Evolutionary conservation across 768 basidiomycete genomes (phyloP).

Genomic region (Amanita exitialis): DNA sequence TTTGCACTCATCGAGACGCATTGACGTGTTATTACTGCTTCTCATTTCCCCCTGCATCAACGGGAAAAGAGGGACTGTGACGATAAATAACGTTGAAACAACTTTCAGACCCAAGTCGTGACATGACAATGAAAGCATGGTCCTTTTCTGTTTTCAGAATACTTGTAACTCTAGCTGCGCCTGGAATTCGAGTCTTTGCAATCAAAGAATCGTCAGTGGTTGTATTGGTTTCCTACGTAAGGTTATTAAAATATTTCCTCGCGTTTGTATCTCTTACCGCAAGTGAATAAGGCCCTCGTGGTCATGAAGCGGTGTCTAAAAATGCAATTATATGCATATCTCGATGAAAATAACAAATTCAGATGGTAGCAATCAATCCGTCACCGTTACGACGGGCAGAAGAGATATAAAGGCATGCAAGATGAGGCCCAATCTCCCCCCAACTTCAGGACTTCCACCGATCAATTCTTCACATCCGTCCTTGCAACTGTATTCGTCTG

Average conservation of each 20-base stretch:
- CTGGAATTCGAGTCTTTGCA: too few species aligned
- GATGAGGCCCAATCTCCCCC: neutral
- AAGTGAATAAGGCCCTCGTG: neutral
- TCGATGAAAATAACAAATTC: neutral
- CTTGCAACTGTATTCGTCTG: neutral
- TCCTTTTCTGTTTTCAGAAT: too few species aligned
- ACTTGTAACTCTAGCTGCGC: too few species aligned
- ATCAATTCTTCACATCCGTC: neutral
- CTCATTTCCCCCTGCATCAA: neutral
- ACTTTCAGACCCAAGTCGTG: too few species aligned
- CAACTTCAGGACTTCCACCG: neutral
- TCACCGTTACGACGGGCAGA: neutral
- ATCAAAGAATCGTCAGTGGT: neutral
- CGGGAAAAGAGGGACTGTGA: neutral
- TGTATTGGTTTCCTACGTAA: neutral
- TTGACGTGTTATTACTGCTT: neutral
- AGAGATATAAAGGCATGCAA: constrained; percentile 1
- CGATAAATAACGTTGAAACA: too few species aligned
- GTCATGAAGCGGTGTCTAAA: neutral
- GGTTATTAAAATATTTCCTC: neutral
- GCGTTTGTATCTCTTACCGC: neutral
- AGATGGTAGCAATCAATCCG: neutral
- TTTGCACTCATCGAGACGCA: neutral
- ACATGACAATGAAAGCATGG: too few species aligned
- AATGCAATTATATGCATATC: neutral